phyloP scores from a whole-genome alignment of 345 rosid species.

The Atalantia buxifolia region DNA sequence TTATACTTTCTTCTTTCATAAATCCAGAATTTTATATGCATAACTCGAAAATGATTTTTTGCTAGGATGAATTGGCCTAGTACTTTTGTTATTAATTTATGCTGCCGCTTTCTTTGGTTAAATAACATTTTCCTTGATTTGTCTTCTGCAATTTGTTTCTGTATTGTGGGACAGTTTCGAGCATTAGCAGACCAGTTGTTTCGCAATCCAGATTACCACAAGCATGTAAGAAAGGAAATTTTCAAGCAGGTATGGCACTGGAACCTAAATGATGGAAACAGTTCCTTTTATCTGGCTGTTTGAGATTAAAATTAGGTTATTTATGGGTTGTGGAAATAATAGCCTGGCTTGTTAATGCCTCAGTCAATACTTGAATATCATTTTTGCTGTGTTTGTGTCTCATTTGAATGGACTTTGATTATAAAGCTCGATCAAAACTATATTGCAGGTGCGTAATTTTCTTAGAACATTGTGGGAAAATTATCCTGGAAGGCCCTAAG shows the following conservation, averaged over 20 bases:
- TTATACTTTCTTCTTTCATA: background rate
- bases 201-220: constrained; percentile 78
- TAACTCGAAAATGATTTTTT: background rate
- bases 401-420: background rate
- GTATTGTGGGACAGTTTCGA: constrained; percentile 59
- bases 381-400: background rate
- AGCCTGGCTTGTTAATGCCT: background rate
- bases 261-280: background rate
- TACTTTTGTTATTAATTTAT: background rate
- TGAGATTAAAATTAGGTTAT: background rate
- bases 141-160: background rate
- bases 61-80: background rate
- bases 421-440: background rate
- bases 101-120: background rate
- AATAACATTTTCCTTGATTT: background rate
- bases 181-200: constrained; percentile 93
- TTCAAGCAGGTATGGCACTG: constrained; percentile 68
- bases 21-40: background rate
- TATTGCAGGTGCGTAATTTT: background rate
- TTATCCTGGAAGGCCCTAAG: background rate
- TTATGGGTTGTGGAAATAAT: background rate
- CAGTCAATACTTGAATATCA: background rate
- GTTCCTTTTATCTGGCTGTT: background rate
- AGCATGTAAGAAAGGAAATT: constrained; percentile 71
- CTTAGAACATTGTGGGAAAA: background rate